Base-by-base conservation (phyloP, 768 basidiomycete genomes). In the Trametes cingulata region DNA sequence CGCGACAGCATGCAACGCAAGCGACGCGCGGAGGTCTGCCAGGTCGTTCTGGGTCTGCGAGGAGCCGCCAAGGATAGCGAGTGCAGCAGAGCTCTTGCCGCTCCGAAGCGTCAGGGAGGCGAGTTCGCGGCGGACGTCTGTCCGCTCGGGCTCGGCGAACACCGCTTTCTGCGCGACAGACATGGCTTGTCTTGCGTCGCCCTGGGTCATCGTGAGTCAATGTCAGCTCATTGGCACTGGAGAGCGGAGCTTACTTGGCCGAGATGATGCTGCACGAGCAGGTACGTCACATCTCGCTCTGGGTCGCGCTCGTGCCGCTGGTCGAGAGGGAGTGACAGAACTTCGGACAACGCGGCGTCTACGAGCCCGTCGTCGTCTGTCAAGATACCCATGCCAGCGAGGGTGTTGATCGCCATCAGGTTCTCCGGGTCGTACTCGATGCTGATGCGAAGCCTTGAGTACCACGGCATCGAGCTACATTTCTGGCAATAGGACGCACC, bases 371-470 rank as follows among this genome's bases (percentile, higher is more conserved):
- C 86, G 66, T 96, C 94, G 35, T 80, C 79, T 3, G 88, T 88
- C 53, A 95, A 74, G 56, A 94, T 85, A 12, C 92, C 94, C 84
- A 97, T 93, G n/a, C 90, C 90, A 0, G 91, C 90, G 1, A 98
- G 81, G 0, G 87, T 82, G 46, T 88, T 91, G 71, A 96, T 90
- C 1, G 92, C 93, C 54, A 82, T 78, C 50, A 94, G 70, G 68
- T 95, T 92, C 61, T 88, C 88, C 0, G 88, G 82, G 69, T 96
- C 91, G 24, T 79, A 73, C 0, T 87, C 79, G 63, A 97, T 88
- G 67, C 95, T 96, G 65, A 19, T 6, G 20, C 6, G 41, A 46
- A 33, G 41, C 48, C 52, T 27, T 46, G 52, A 50, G 54, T 52
- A 15, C 29, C 4, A 43, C 19, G 5, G 14, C 29, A 50, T 59